phyloP scores from a whole-genome alignment of 495 filamentous ascomycete species.

The Aspergillus saccharolyticus region DNA sequence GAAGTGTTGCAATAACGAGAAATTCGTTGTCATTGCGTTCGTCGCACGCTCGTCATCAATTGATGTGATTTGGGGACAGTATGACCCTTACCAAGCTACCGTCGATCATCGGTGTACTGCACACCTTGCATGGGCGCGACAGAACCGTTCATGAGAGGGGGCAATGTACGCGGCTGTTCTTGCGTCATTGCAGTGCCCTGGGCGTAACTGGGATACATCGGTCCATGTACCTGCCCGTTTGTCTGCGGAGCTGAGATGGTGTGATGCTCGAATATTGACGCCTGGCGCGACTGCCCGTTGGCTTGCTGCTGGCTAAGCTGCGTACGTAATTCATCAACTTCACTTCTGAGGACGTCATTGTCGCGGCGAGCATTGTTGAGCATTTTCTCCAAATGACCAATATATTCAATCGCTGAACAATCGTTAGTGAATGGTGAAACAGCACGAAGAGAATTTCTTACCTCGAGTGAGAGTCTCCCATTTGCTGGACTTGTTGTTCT shows the following conservation, averaged over 20 bases:
- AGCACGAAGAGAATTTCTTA: conserved; percentile 30
- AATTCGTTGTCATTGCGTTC: not conserved
- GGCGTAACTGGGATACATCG: conserved; percentile 32
- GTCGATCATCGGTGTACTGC: conserved; percentile 50
- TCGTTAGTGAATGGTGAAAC: not conserved
- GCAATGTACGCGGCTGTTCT: conserved; percentile 48
- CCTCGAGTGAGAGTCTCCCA: conserved; percentile 98
- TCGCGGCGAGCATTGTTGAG: conserved; percentile 29
- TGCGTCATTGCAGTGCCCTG: conserved; percentile 28
- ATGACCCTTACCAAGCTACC: conserved; percentile 19
- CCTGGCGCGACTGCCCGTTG: conserved; percentile 39
- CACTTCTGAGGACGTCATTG: conserved; percentile 50
- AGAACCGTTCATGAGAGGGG: conserved; percentile 47
- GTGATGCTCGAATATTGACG: conserved; percentile 40
- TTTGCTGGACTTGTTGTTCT: conserved; percentile 93
- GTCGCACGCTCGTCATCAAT: not conserved
- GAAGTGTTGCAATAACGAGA: not conserved
- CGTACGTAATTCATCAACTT: conserved; percentile 43
- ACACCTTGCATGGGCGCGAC: conserved; percentile 54
- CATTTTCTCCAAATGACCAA: conserved; percentile 33
- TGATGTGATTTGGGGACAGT: not conserved
- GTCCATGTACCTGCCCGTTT: conserved; percentile 33
- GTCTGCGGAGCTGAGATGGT: conserved; percentile 31
- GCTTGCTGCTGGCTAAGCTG: conserved; percentile 49
- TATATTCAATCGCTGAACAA: conserved; percentile 40